phyloP scores from a whole-genome alignment of 768 basidiomycete genomes.

The Amanita pseudoporphyria region DNA sequence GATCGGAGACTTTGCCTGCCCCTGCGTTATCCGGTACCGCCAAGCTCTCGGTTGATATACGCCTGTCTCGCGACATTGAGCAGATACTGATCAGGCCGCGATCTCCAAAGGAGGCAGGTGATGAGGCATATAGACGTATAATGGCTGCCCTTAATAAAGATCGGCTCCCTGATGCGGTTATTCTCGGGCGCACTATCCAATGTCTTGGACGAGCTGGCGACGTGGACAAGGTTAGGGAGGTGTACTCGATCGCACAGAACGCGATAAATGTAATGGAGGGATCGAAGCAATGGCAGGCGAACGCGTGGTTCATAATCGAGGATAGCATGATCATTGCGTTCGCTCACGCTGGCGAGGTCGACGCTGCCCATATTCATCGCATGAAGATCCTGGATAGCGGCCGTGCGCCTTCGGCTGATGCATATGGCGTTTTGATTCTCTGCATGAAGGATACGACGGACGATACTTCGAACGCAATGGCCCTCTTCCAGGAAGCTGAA shows the following conservation, averaged over 20 bases:
- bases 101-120: slow-evolving; percentile 18
- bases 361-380: slow-evolving; percentile 76
- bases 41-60: not conserved
- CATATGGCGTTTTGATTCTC: slow-evolving; percentile 86
- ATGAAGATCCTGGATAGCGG: slow-evolving; percentile 68
- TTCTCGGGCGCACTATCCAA: slow-evolving; percentile 57
- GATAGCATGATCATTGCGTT: slow-evolving; percentile 84
- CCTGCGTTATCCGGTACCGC: not conserved
- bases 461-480: slow-evolving; percentile 80
- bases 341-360: slow-evolving; percentile 73
- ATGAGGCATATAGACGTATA: slow-evolving; percentile 42
- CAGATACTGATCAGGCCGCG: not conserved
- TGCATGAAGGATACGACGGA: slow-evolving; percentile 92
- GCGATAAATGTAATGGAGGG: slow-evolving; percentile 37
- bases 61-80: not conserved
- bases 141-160: slow-evolving; percentile 31
- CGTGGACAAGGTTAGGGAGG: slow-evolving; percentile 47
- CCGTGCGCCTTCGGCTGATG: slow-evolving; percentile 73
- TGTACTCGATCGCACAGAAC: slow-evolving; percentile 63
- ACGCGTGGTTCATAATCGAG: slow-evolving; percentile 71
- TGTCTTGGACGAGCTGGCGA: slow-evolving; percentile 55
- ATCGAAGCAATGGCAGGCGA: slow-evolving; percentile 31
- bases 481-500: slow-evolving; percentile 74
- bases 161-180: slow-evolving; percentile 39
- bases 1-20: not conserved